phyloP scores from a whole-genome alignment of 148 eudicot genomes.

The Polygonum aviculare region DNA sequence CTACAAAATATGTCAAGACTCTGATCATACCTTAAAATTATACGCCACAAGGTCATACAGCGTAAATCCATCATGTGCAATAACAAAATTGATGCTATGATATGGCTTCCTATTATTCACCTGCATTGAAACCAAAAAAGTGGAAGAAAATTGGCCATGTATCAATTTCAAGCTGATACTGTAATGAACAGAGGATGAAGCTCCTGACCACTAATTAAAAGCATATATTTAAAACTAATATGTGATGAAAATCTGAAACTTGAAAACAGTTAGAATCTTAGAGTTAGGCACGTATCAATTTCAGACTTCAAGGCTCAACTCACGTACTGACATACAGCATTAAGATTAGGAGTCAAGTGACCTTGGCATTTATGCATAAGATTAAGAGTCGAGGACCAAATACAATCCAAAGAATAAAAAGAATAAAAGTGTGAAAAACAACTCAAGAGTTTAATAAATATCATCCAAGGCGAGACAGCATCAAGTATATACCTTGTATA shows the following conservation, averaged over 20 bases:
- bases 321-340: background rate
- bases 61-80: conserved; percentile 98
- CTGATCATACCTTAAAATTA: conserved; percentile 62
- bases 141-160: background rate
- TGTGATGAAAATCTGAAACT: background rate
- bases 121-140: conserved; percentile 30
- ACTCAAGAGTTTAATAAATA: too few relatives aligned
- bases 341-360: background rate
- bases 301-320: background rate
- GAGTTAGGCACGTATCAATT: background rate
- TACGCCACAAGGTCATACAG: conserved; percentile 93
- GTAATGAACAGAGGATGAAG: background rate
- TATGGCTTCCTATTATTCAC: conserved; percentile 87
- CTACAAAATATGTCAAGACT: background rate
- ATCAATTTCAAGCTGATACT: background rate
- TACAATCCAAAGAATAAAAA: background rate
- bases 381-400: background rate
- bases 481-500: conserved; percentile 45
- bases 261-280: background rate
- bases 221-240: background rate
- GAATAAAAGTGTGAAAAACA: background rate
- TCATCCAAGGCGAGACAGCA: background rate
- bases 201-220: background rate
- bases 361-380: background rate
- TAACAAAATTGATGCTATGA: conserved; percentile 84